These are phyloP conservation scores for Colletotrichum aenigma DNA, from an alignment of 2,329 filamentous ascomycete species.

Conservation along the genomic window DNA sequence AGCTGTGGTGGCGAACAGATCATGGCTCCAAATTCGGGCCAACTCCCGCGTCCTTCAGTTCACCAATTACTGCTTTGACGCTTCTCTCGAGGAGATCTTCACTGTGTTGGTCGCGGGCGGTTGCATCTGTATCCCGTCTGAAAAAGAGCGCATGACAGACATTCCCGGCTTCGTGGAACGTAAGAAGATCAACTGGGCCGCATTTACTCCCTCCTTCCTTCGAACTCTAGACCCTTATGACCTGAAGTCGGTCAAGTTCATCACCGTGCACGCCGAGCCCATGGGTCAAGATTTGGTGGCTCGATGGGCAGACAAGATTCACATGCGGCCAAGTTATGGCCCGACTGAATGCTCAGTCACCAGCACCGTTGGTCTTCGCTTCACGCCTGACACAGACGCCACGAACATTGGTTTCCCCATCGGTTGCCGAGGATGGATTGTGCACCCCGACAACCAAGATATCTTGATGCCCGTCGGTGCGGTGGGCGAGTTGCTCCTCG, in stretches of 20 bases:
- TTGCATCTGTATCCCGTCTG: slow-evolving; percentile 39
- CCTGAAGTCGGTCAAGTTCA: slow-evolving; percentile 40
- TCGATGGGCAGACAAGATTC: slow-evolving; percentile 23
- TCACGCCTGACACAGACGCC: neutral
- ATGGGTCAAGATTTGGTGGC: slow-evolving; percentile 24
- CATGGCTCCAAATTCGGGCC: neutral
- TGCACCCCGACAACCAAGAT: slow-evolving; percentile 22
- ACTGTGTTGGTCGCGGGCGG: slow-evolving; percentile 55
- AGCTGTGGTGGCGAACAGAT: slow-evolving; percentile 8
- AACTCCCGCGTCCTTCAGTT: slow-evolving; percentile 39
- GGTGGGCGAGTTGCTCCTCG: slow-evolving; percentile 9
- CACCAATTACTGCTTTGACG: slow-evolving; percentile 58
- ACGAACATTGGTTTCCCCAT: slow-evolving; percentile 28
- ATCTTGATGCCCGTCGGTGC: slow-evolving; percentile 5
- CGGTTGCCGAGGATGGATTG: slow-evolving; percentile 26
- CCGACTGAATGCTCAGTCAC: slow-evolving; percentile 27
- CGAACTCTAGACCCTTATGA: slow-evolving; percentile 40
- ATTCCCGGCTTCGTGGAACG: slow-evolving; percentile 52
- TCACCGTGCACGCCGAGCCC: slow-evolving; percentile 33
- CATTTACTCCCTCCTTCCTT: slow-evolving; percentile 63
- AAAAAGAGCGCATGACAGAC: slow-evolving; percentile 45
- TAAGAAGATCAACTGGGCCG: slow-evolving; percentile 56
- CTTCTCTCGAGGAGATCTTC: slow-evolving; percentile 55
- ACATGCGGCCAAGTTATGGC: slow-evolving; percentile 29
- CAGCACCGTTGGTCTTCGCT: slow-evolving; percentile 34